phyloP scores from a whole-genome alignment of 208 protist genomes.

The Blastocrithidia nonstop region DNA sequence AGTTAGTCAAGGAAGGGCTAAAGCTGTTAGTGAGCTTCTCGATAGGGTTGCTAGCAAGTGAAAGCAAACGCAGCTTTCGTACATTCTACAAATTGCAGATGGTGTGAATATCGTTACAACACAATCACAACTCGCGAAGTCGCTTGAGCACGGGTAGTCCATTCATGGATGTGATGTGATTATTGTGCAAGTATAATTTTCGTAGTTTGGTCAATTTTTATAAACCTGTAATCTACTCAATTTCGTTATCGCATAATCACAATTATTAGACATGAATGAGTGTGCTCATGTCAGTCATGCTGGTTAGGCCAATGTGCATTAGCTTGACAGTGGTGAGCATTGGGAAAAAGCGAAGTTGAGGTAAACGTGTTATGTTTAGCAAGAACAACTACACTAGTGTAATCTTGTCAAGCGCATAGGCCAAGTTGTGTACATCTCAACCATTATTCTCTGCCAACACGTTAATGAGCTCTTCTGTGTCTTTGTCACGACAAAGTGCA shows the following conservation, averaged over 20 bases:
- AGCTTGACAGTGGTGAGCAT: constrained; percentile 60
- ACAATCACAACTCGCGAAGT: constrained; percentile 69
- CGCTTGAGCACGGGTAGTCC: constrained; percentile 49
- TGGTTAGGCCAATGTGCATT: constrained; percentile 53
- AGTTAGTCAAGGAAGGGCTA: constrained; percentile 14
- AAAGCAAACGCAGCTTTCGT: constrained; percentile 55
- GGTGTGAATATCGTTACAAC: constrained; percentile 32
- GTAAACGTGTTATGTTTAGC: constrained; percentile 34
- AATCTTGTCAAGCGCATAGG: constrained; percentile 30
- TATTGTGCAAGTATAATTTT: constrained; percentile 67
- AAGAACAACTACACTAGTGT: constrained; percentile 76
- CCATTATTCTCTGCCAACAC: constrained; percentile 72
- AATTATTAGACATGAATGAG: constrained; percentile 71
- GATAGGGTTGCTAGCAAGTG: constrained; percentile 70
- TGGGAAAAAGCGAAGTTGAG: constrained; percentile 49
- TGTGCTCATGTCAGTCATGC: constrained; percentile 44
- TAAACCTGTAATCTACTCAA: constrained; percentile 54
- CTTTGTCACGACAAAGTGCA: background rate
- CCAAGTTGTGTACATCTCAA: constrained; percentile 56
- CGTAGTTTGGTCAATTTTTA: constrained; percentile 53
- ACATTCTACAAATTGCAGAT: constrained; percentile 34
- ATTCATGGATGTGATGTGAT: constrained; percentile 67
- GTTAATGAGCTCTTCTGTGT: constrained; percentile 30
- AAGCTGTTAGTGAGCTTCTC: constrained; percentile 28
- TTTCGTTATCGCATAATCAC: constrained; percentile 82